Conservation (phyloP, 306 rosid species). For the Inga oerstediana region DNA sequence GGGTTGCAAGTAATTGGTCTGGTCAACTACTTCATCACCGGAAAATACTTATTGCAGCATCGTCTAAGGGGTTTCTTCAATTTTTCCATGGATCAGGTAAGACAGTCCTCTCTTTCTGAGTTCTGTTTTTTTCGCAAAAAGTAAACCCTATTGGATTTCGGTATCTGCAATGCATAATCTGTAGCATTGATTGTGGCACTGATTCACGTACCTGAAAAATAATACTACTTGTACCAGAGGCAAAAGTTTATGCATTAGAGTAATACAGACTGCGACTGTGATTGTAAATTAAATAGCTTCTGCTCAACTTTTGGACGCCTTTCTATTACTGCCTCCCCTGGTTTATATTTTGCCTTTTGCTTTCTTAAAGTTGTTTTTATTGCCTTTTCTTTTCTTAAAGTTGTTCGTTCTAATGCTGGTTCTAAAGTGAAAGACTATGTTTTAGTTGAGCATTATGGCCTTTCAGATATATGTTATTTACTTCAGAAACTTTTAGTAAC, state of each 20-base stretch:
- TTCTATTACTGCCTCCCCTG: slow-evolving; percentile 10
- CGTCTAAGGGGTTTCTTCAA: slow-evolving; percentile 46
- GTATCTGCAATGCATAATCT: slow-evolving; percentile 6
- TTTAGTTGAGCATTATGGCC: neutral
- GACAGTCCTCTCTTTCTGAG: neutral
- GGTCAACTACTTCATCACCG: slow-evolving; percentile 42
- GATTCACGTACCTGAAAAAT: neutral
- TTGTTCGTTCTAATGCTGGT: slow-evolving; percentile 17
- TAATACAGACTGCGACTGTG: neutral
- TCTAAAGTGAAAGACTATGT: slow-evolving; percentile 26
- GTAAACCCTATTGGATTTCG: slow-evolving; percentile 17
- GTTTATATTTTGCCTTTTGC: slow-evolving; percentile 10
- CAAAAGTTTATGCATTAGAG: slow-evolving; percentile 3
- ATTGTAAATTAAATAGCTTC: neutral
- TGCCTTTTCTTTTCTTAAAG: slow-evolving; percentile 30
- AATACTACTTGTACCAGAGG: slow-evolving; percentile 36
- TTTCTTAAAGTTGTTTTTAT: neutral
- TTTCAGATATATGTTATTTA: neutral
- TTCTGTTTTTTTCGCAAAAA: slow-evolving; percentile 33
- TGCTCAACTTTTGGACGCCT: slow-evolving; percentile 31
- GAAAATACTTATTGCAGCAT: slow-evolving; percentile 48
- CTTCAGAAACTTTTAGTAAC: neutral
- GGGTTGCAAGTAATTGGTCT: slow-evolving; percentile 59
- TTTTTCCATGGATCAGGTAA: slow-evolving; percentile 86
- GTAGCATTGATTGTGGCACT: slow-evolving; percentile 18